Percentiles rank a stretch among this genome's conserved stretches.
Evolutionary conservation across 1,284 basidiomycete genomes (phyloP).

Genomic region (Sphagnurus paluster): DNA sequence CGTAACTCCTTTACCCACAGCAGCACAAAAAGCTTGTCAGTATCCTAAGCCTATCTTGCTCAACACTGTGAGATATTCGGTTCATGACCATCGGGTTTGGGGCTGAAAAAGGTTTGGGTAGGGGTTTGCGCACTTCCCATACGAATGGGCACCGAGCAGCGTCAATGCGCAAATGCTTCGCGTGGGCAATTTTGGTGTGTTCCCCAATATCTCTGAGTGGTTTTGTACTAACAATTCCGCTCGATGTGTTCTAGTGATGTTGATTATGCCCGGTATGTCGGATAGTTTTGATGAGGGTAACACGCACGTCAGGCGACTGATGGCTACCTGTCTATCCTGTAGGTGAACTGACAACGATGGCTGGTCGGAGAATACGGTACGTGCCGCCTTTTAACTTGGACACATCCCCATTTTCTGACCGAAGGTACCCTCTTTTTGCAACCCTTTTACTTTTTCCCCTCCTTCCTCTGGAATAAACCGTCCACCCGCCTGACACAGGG

Average conservation of each 20-base stretch:
- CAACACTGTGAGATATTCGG: constrained; percentile 52
- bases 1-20: constrained; percentile 62
- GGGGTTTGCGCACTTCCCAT: constrained; percentile 69
- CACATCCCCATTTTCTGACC: constrained; percentile 4
- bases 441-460: constrained; percentile 17
- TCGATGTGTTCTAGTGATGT: constrained; percentile 49
- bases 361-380: constrained; percentile 58
- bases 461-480: constrained; percentile 8
- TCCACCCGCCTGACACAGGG: constrained; percentile 26
- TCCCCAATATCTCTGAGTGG: background rate
- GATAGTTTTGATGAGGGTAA: constrained; percentile 5
- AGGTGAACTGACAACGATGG: constrained; percentile 57
- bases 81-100: constrained; percentile 4
- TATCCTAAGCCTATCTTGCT: constrained; percentile 80
- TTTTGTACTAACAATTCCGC: constrained; percentile 1
- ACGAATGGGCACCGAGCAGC: constrained; percentile 75
- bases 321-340: constrained; percentile 7
- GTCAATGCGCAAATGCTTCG: constrained; percentile 82
- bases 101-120: constrained; percentile 22
- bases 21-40: constrained; percentile 72
- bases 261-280: constrained; percentile 70
- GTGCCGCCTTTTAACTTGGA: constrained; percentile 20
- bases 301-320: constrained; percentile 1
- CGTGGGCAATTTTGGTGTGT: constrained; percentile 64
- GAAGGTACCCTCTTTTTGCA: constrained; percentile 13